Conservation (phyloP, 2,329 filamentous ascomycete species). For the Exophiala viscosa region DNA sequence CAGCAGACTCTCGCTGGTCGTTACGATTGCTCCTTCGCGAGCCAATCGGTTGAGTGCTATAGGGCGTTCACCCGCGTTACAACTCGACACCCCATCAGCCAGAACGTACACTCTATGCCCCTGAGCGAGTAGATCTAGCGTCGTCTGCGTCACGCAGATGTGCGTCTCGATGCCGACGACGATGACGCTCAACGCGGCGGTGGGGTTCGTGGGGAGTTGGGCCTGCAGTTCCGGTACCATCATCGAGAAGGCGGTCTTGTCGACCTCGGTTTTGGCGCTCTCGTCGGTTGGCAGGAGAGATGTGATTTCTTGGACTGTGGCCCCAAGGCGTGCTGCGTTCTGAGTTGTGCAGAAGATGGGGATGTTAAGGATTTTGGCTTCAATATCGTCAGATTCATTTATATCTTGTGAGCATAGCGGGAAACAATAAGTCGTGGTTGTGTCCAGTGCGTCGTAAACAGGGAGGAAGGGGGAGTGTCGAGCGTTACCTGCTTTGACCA, state of each 20-base stretch:
- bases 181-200: constrained; percentile 57
- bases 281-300: constrained; percentile 49
- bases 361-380: constrained; percentile 60
- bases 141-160: constrained; percentile 91
- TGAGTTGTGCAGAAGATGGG: constrained; percentile 87
- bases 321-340: constrained; percentile 71
- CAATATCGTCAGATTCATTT: background rate
- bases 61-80: constrained; percentile 74
- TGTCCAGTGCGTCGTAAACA: background rate
- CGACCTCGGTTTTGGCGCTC: constrained; percentile 57
- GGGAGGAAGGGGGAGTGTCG: constrained; percentile 28
- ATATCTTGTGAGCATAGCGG: too few relatives aligned
- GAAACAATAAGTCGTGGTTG: too few relatives aligned
- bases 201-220: constrained; percentile 15
- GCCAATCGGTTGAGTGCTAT: constrained; percentile 74
- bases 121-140: constrained; percentile 69
- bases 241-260: constrained; percentile 91
- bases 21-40: constrained; percentile 72
- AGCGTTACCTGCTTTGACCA: constrained; percentile 56
- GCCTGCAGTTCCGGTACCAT: constrained; percentile 60
- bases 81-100: constrained; percentile 84
- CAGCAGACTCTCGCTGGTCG: constrained; percentile 81
- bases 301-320: constrained; percentile 71
- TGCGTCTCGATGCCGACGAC: constrained; percentile 91
- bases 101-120: constrained; percentile 83